Evolutionary conservation across 306 rosid genomes (phyloP), one percentile per base, ranked within the genome.

Genomic region (Echinosophora koreensis): DNA sequence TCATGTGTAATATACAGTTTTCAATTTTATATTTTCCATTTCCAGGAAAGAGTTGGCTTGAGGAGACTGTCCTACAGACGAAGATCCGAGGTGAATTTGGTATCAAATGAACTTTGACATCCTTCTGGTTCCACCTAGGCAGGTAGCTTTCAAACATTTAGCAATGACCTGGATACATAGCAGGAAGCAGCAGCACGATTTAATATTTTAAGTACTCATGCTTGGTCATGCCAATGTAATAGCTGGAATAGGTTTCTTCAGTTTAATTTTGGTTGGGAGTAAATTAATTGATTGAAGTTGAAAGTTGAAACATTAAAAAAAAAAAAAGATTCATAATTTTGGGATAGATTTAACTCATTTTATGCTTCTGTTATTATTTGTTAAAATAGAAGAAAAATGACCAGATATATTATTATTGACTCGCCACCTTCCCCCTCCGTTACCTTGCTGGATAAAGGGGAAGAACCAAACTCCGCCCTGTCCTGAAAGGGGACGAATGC

Each of bases 11-110:
- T 71, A 35, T 18, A 27, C 1, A 6, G 30, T n/a, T 15, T 50
- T n/a, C 46, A 44, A 32, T 46, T 62, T 8, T 12, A n/a, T 62
- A 3, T 60, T 68, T 8, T 67, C 17, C 44, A 2, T 80, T 61
- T 49, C 30, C 87, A 92, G 99, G 99, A 95, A 81, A 84, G 73
- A 61, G 99, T 92, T 80, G 87, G 84, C 9, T 86, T 95, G 85
- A 89, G 89, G 84, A 90, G 99, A 88, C 82, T 92, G 54, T 95
- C 97, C 81, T 73, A 76, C 15, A 84, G 93, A 73, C 87, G 92
- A 62, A 62, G 74, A 28, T 76, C 55, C 55, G 76, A 82, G 82
- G 42, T 14, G 18, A 70, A 66, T 22, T 8, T 38, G 60, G 47
- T 12, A 14, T 17, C 15, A 79, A 59, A 50, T 56, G 5, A 35